Evolutionary conservation across 2,329 filamentous ascomycete species (phyloP).

Genomic region (Scopulariopsis brevicaulis): DNA sequence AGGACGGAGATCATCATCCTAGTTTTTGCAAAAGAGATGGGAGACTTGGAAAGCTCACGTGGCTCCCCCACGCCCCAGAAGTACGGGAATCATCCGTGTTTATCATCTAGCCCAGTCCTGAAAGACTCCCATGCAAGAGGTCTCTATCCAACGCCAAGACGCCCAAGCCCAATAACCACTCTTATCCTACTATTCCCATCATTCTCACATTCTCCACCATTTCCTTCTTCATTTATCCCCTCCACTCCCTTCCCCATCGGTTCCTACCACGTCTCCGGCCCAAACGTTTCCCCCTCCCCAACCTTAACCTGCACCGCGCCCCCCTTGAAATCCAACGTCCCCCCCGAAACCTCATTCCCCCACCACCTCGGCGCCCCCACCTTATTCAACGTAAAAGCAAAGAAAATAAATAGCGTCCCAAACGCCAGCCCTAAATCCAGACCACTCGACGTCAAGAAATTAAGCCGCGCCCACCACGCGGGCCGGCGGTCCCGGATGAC

Average conservation of each 20-base stretch:
- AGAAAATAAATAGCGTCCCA: constrained; percentile 57
- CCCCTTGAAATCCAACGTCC: constrained; percentile 50
- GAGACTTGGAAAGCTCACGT: too few relatives aligned
- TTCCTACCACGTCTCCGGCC: constrained; percentile 41
- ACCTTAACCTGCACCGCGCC: constrained; percentile 46
- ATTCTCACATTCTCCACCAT: too few relatives aligned
- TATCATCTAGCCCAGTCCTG: too few relatives aligned
- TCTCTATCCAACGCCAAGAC: too few relatives aligned
- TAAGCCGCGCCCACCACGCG: constrained; percentile 63
- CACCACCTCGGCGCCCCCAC: constrained; percentile 56
- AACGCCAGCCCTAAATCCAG: constrained; percentile 59
- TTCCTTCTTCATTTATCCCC: too few relatives aligned
- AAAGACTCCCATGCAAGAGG: too few relatives aligned
- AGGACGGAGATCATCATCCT: too few relatives aligned
- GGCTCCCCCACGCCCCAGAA: too few relatives aligned
- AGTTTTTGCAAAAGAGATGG: too few relatives aligned
- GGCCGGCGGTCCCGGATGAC: constrained; percentile 51
- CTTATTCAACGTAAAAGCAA: constrained; percentile 53
- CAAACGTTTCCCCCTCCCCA: constrained; percentile 45
- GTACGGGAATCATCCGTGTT: too few relatives aligned
- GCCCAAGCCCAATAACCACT: too few relatives aligned
- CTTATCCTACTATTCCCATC: too few relatives aligned
- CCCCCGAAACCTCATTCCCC: constrained; percentile 48
- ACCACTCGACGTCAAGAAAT: constrained; percentile 60
- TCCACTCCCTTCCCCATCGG: neutral